phyloP scores from a whole-genome alignment of 345 rosid species.

The Acer saccharum region DNA sequence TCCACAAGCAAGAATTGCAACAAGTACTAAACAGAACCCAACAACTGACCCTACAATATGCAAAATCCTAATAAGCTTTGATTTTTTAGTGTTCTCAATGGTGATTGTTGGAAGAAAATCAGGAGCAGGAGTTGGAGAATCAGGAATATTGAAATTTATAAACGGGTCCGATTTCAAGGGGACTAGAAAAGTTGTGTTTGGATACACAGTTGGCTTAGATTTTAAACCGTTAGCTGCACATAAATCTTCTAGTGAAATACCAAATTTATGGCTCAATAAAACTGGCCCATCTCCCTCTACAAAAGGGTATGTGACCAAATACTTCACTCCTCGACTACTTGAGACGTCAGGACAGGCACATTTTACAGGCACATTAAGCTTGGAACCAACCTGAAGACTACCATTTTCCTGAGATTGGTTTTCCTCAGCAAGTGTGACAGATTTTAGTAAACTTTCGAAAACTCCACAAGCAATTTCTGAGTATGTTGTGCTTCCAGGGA shows the following conservation, averaged over 20 bases:
- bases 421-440: slow-evolving; percentile 26
- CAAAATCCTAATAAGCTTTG: slow-evolving; percentile 31
- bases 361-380: slow-evolving; percentile 45
- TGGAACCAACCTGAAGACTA: slow-evolving; percentile 21
- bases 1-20: slow-evolving; percentile 33
- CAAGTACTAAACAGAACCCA: slow-evolving; percentile 36
- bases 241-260: slow-evolving; percentile 32
- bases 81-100: slow-evolving; percentile 12
- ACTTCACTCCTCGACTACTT: slow-evolving; percentile 17
- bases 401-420: slow-evolving; percentile 27
- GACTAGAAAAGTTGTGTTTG: slow-evolving; percentile 48
- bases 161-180: slow-evolving; percentile 36
- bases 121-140: slow-evolving; percentile 45
- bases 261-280: slow-evolving; percentile 35
- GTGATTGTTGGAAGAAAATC: slow-evolving; percentile 44
- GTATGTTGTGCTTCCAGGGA: slow-evolving; percentile 21
- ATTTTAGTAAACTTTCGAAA: slow-evolving; percentile 49
- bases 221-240: slow-evolving; percentile 41
- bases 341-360: slow-evolving; percentile 67
- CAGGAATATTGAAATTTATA: slow-evolving; percentile 22
- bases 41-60: slow-evolving; percentile 48
- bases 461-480: slow-evolving; percentile 44
- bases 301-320: slow-evolving; percentile 54
- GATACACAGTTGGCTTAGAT: slow-evolving; percentile 42
- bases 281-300: slow-evolving; percentile 38